Evolutionary conservation across 768 basidiomycete species (phyloP).

Genomic region (Lactarius sp.): DNA sequence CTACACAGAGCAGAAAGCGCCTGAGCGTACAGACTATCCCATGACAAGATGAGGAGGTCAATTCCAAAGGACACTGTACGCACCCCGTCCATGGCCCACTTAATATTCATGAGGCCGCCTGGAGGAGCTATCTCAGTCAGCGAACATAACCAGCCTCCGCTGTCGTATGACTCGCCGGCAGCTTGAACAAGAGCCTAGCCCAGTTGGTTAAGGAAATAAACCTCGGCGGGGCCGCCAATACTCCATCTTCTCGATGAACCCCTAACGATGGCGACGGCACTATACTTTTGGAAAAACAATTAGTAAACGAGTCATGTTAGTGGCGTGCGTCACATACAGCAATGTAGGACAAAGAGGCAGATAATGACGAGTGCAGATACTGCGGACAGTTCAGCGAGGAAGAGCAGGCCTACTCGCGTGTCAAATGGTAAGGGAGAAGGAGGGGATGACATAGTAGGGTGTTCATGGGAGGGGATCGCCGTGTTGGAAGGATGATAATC

Average conservation of each 20-base stretch:
- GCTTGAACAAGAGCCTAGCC: slow-evolving; percentile 30
- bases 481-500: no score
- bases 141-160: no score
- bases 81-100: slow-evolving; percentile 34
- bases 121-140: background rate
- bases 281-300: background rate
- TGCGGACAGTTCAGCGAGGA: background rate
- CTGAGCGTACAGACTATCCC: background rate
- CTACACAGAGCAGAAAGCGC: background rate
- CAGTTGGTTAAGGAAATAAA: slow-evolving; percentile 28
- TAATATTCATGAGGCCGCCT: slow-evolving; percentile 37
- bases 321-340: background rate
- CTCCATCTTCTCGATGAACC: background rate
- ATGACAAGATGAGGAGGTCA: background rate
- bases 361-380: background rate
- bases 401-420: background rate
- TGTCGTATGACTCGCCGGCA: slow-evolving; percentile 10
- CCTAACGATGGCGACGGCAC: background rate
- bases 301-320: background rate
- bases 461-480: no score
- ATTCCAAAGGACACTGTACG: slow-evolving; percentile 7
- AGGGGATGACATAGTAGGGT: no score
- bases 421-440: background rate
- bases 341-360: background rate
- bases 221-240: slow-evolving; percentile 38